Conservation (phyloP, 352 stramenopile genomes). For the Phytopythium montanum region DNA sequence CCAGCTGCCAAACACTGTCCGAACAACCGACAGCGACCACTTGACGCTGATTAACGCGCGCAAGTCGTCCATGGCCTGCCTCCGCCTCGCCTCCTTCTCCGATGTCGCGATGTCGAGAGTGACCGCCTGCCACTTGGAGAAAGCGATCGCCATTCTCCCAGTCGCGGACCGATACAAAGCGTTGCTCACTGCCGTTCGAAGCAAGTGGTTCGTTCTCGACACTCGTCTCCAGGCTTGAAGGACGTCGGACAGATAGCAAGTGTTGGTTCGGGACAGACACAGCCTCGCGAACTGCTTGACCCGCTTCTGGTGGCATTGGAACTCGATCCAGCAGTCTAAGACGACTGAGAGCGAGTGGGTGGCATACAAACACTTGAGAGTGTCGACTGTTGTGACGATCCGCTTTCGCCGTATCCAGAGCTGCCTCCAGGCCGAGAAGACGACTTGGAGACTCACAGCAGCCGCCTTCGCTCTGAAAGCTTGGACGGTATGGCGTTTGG, state of each 20-base stretch:
- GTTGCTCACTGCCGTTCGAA: slow-evolving; percentile 27
- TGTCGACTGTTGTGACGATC: slow-evolving; percentile 8
- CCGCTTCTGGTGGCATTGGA: slow-evolving; percentile 9
- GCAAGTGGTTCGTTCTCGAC: slow-evolving; percentile 16
- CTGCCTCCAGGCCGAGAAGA: slow-evolving; percentile 2
- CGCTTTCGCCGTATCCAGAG: slow-evolving; percentile 4
- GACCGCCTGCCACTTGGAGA: slow-evolving; percentile 26
- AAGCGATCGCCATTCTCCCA: slow-evolving; percentile 25
- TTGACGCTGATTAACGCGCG: slow-evolving; percentile 35
- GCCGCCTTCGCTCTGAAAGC: not conserved
- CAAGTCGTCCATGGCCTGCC: slow-evolving; percentile 24
- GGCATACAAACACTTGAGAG: slow-evolving; percentile 9
- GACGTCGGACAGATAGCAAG: slow-evolving; percentile 5
- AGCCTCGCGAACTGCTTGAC: slow-evolving; percentile 19
- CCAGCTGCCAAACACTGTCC: slow-evolving; percentile 27
- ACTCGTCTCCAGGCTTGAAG: slow-evolving; percentile 22
- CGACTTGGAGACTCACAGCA: not conserved
- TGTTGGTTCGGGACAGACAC: slow-evolving; percentile 11
- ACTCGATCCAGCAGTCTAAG: slow-evolving; percentile 19
- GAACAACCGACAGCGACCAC: slow-evolving; percentile 21
- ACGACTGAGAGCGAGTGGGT: slow-evolving; percentile 12
- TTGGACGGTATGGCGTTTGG: not conserved
- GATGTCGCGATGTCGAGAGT: slow-evolving; percentile 10
- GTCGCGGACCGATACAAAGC: slow-evolving; percentile 42
- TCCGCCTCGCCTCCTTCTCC: slow-evolving; percentile 19